Conservation (phyloP, 176 grass and related monocot species). For the Pontederia paniculata region DNA sequence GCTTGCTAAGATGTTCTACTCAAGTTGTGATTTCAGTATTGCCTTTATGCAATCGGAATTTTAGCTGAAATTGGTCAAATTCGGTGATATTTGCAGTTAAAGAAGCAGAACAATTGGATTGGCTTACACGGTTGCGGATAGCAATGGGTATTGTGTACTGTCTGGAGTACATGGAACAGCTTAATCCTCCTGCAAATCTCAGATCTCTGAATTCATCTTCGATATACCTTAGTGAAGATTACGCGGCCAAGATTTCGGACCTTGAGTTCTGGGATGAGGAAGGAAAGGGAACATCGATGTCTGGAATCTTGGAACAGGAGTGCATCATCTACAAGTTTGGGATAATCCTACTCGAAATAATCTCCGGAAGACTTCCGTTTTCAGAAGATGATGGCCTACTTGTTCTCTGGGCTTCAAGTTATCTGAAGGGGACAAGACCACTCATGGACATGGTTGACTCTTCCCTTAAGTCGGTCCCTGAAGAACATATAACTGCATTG, state of each 20-base stretch:
- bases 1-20: no score
- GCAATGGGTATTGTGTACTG: constrained; percentile 73
- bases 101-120: constrained; percentile 77
- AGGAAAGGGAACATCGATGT: constrained; percentile 24
- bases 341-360: constrained; percentile 70
- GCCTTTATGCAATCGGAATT: no score
- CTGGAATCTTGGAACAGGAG: constrained; percentile 27
- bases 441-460: constrained; percentile 57
- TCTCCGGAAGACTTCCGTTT: constrained; percentile 74
- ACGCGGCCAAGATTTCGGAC: constrained; percentile 59
- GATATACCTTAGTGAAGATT: constrained; percentile 84
- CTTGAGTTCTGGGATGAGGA: constrained; percentile 19
- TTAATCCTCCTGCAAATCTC: constrained; percentile 35
- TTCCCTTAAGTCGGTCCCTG: constrained; percentile 44
- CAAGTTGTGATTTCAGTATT: no score
- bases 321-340: constrained; percentile 62
- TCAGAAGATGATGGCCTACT: constrained; percentile 69
- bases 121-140: constrained; percentile 53
- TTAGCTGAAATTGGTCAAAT: background rate
- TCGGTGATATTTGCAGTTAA: constrained; percentile 39
- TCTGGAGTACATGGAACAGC: constrained; percentile 39
- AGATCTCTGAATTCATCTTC: constrained; percentile 47
- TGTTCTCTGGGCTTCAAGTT: constrained; percentile 68
- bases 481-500: constrained; percentile 38
- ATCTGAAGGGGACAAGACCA: constrained; percentile 49